Evolutionary conservation across 257 asterid species (phyloP).

Genomic region (Solanum boliviense): DNA sequence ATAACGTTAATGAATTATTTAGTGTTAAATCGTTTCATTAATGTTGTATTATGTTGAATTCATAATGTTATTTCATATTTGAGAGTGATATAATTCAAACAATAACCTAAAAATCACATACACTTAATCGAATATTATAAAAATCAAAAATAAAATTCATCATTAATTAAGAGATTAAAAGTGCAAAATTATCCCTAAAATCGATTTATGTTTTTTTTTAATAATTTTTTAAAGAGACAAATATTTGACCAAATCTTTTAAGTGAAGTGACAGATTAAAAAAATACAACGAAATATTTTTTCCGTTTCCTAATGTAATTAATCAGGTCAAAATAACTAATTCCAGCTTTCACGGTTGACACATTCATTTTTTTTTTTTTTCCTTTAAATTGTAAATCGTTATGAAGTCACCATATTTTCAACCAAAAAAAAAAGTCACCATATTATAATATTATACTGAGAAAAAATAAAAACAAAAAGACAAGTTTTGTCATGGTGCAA

Average conservation of each 20-base stretch:
- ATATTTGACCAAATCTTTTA: not conserved
- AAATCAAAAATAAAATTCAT: not conserved
- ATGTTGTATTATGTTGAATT: not conserved
- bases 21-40: not conserved
- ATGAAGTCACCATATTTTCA: not conserved
- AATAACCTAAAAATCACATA: not conserved
- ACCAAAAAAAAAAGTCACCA: too few relatives aligned
- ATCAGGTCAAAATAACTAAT: not conserved
- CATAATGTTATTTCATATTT: not conserved
- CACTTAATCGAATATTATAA: not conserved
- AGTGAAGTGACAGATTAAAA: not conserved
- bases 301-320: not conserved
- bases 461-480: not conserved
- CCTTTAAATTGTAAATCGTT: not conserved
- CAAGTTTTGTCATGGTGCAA: not conserved
- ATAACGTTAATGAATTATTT: too few relatives aligned
- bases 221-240: not conserved
- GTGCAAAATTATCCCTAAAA: not conserved
- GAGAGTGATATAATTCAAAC: not conserved
- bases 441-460: not conserved
- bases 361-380: not conserved
- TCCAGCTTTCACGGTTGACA: not conserved
- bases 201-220: not conserved
- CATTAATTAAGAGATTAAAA: not conserved
- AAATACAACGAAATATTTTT: not conserved